Conservation (phyloP, 2,329 filamentous ascomycete genomes). For the Aspergillus sp. region DNA sequence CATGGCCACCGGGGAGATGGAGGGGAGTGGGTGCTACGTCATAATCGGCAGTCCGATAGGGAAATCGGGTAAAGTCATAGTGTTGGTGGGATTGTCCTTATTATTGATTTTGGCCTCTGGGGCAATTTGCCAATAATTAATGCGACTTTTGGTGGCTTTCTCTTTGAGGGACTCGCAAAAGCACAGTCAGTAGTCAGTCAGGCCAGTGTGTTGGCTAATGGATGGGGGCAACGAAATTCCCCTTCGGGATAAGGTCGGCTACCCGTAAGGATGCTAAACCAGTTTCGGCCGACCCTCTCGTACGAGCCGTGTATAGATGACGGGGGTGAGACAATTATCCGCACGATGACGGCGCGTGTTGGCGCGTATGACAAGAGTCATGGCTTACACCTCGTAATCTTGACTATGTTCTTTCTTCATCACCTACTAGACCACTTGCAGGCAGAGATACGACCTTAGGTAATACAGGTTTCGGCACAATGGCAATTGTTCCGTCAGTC, state of each 20-base stretch:
- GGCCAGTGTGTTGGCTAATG: not conserved
- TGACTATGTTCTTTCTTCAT: too few species aligned
- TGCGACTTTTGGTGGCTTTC: conserved; percentile 4
- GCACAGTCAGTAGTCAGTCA: not conserved
- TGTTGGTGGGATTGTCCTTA: conserved; percentile 1
- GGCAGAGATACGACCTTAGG: not conserved
- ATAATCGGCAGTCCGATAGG: conserved; percentile 16
- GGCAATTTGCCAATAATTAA: conserved; percentile 12
- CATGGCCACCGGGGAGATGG: not conserved
- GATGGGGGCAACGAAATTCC: not conserved
- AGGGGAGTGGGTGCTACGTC: conserved; percentile 5
- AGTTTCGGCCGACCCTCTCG: not conserved
- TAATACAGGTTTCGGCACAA: not conserved
- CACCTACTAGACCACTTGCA: not conserved
- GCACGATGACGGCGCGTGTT: not conserved
- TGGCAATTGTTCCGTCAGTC: not conserved
- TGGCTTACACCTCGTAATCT: too few species aligned
- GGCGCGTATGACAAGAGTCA: not conserved
- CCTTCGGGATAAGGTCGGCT: not conserved
- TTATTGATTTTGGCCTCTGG: conserved; percentile 8
- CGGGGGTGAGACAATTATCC: not conserved
- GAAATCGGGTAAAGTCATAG: conserved; percentile 6
- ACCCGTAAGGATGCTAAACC: not conserved
- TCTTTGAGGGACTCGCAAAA: not conserved
- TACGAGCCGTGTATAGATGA: not conserved